Percentiles rank a stretch among this genome's conserved stretches.
phyloP scores from a whole-genome alignment of 2,329 filamentous ascomycete genomes.

The Stachybotrys chlorohalonatus region DNA sequence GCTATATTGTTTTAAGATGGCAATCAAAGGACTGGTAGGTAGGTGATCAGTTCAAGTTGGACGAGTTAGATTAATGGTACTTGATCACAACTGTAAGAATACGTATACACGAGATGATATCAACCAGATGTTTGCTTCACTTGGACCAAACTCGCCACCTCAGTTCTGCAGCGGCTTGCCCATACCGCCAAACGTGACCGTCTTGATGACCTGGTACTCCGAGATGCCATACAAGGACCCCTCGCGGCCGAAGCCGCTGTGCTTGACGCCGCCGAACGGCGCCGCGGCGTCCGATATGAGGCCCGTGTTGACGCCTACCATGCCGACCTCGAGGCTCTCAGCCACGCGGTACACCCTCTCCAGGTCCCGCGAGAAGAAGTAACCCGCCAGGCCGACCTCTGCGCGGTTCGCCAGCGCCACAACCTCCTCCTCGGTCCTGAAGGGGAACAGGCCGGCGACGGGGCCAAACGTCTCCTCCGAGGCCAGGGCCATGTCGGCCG shows the following conservation, averaged over 20 bases:
- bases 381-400: constrained; percentile 84
- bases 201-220: constrained; percentile 70
- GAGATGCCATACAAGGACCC: constrained; percentile 69
- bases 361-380: constrained; percentile 72
- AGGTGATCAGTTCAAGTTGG: too few relatives aligned
- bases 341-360: constrained; percentile 52
- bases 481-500: constrained; percentile 71
- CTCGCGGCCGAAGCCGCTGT: constrained; percentile 73
- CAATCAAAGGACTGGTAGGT: too few relatives aligned
- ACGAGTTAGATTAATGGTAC: too few relatives aligned
- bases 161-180: constrained; percentile 42
- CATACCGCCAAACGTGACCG: constrained; percentile 44
- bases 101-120: too few relatives aligned
- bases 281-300: constrained; percentile 48
- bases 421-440: constrained; percentile 82
- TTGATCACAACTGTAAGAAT: too few relatives aligned
- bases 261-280: constrained; percentile 73
- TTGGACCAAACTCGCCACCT: neutral
- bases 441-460: constrained; percentile 81
- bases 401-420: constrained; percentile 72
- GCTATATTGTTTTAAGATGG: too few relatives aligned
- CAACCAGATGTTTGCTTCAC: too few relatives aligned
- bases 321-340: constrained; percentile 70
- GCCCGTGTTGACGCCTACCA: constrained; percentile 80
- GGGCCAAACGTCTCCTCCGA: constrained; percentile 93